These are phyloP conservation scores for Claviceps maximensis DNA, from an alignment of 2,329 filamentous ascomycete species.

Conservation along the genomic window DNA sequence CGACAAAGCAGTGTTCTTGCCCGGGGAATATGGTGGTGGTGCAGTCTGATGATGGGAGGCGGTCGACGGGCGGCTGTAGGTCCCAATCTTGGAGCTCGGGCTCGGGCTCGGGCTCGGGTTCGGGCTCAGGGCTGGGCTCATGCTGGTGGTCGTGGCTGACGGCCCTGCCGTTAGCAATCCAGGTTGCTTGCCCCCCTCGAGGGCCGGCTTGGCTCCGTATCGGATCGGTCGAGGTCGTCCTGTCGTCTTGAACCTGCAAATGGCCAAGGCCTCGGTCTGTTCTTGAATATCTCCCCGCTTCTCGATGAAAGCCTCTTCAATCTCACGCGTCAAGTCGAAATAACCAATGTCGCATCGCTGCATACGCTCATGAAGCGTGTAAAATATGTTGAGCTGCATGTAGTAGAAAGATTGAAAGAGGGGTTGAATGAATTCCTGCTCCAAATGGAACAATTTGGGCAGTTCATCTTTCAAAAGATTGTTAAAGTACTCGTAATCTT, in stretches of 20 bases:
- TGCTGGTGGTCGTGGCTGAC: constrained; percentile 5
- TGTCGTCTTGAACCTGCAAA: constrained; percentile 84
- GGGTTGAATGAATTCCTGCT: constrained; percentile 89
- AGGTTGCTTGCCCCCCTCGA: constrained; percentile 34
- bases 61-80: constrained; percentile 21
- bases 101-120: constrained; percentile 11
- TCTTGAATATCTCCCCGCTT: constrained; percentile 86
- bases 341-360: constrained; percentile 95
- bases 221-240: constrained; percentile 52
- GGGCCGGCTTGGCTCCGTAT: constrained; percentile 41
- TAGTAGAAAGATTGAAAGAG: constrained; percentile 99
- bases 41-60: constrained; percentile 37
- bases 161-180: constrained; percentile 38
- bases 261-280: constrained; percentile 66
- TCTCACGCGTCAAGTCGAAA: constrained; percentile 81
- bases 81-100: constrained; percentile 18
- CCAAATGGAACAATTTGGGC: constrained; percentile 77
- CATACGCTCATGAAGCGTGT: constrained; percentile 97
- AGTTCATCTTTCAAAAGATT: constrained; percentile 92
- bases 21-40: constrained; percentile 58
- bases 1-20: constrained; percentile 27
- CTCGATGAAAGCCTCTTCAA: constrained; percentile 79
- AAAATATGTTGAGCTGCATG: constrained; percentile 99
- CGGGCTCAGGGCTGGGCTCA: constrained; percentile 10
- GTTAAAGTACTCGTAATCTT: constrained; percentile 98